Base-by-base conservation (phyloP, 192 early-diverging fungal genomes). In the Lobosporangium transversale region DNA sequence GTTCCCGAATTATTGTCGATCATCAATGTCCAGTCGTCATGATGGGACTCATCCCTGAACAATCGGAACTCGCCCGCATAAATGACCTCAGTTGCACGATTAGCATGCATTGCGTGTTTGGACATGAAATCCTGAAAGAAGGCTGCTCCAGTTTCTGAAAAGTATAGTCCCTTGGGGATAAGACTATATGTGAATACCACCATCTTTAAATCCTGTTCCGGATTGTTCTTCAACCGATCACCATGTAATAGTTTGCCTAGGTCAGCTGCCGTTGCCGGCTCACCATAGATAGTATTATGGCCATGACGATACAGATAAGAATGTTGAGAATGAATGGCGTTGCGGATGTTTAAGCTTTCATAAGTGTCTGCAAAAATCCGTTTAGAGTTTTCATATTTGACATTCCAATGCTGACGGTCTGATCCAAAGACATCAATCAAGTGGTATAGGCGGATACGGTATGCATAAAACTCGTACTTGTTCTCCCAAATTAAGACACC, bases 71-170 rank as follows among this genome's bases (percentile, higher is more conserved):
- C 73, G 21, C 73, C 73, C 18, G 73, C 55, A 43, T 53, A 76
- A 43, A 66, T n/a, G 11, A 76, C 73, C 23, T 76, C 73, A 0
- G 57, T 56, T n/a, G 73, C 63, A 29, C 73, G 64, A 43, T 76
- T 67, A 35, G 64, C 73, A 23, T 76, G 73, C 73, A 76, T 76
- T 11, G 73, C 73, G 20, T 76, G 73, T 37, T 76, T 76, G n/a
- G 73, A 76, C 73, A 76, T 76, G 40, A 76, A 76, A 29, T 76
- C 73, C 47, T 67, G 63, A 47, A 76, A 76, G 59, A 76, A 76
- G 5, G 73, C 73, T 5, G 65, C 40, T 6, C 73, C 73, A 12
- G 73, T 76, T 33, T 76, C 73, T 0, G 73, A 76, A 43, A 76
- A 76, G 24, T 76, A 76, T 18, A 76, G 12, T n/a, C 73, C 73